Conservation (phyloP, 345 rosid genomes). For the Camelina hispida region DNA sequence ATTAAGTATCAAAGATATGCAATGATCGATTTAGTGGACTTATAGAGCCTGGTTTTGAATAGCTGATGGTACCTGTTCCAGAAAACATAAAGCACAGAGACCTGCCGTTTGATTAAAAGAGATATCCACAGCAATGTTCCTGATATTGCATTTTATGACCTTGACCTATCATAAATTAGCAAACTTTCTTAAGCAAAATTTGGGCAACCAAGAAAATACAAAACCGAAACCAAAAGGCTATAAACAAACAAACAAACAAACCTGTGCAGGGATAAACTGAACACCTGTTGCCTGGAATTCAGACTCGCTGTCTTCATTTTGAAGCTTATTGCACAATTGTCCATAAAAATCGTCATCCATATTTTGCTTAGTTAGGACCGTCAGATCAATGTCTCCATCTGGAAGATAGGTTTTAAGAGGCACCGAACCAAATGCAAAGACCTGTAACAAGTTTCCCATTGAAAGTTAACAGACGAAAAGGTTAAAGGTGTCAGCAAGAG, state of each 20-base stretch:
- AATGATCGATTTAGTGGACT: conserved; percentile 5
- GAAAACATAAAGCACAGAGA: conserved; percentile 72
- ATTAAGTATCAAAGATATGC: neutral
- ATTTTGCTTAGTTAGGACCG: conserved; percentile 59
- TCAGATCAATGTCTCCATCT: conserved; percentile 95
- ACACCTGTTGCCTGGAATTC: conserved; percentile 66
- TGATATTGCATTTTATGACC: conserved; percentile 70
- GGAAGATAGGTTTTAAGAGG: conserved; percentile 89
- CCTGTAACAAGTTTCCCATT: conserved; percentile 46
- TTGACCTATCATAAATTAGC: conserved; percentile 61
- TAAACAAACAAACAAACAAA: conserved; percentile 38
- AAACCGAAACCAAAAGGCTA: conserved; percentile 15
- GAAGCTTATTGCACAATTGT: conserved; percentile 54
- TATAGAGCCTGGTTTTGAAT: conserved; percentile 6
- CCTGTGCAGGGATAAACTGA: conserved; percentile 77
- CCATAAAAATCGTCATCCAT: conserved; percentile 63
- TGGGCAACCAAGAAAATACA: neutral
- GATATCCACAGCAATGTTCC: conserved; percentile 72
- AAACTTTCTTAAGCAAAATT: conserved; percentile 6
- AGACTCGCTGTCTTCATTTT: conserved; percentile 55
- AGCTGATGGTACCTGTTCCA: conserved; percentile 64
- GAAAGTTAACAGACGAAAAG: conserved; percentile 14
- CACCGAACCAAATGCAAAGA: conserved; percentile 77
- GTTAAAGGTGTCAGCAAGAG: conserved; percentile 3
- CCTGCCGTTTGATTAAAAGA: conserved; percentile 85